Evolutionary conservation across 306 rosid genomes (phyloP), one percentile per base, ranked within the genome.

Genomic region (Begonia masoniana): DNA sequence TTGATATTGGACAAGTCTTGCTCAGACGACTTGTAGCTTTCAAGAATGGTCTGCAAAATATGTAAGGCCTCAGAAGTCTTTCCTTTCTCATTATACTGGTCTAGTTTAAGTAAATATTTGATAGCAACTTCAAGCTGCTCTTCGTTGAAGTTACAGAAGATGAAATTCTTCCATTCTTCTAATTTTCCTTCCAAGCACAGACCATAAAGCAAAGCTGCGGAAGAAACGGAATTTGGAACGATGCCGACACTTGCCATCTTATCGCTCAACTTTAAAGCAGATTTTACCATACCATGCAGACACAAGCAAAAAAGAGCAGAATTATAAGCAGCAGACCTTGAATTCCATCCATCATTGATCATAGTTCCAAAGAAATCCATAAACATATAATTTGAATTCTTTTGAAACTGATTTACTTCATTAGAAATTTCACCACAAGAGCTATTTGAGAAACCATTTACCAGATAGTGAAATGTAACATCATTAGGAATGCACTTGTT

Each of bases 231-330:
- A 61, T 77, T 77, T 56, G 69, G 45, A 58, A 16, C 61, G 50
- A 81, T 54, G 15, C 85, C 92, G 62, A 60, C 79, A 51, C 57
- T 52, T 51, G 56, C 60, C 79, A 77, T 79, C 80, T 73, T 81
- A 57, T 65, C 68, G 52, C 46, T 76, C 70, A 88, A 77, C 60
- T 62, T 61, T 15, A 69, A 66, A 49, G 88, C 94, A 52, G 71
- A 65, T 63, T 75, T 84, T 67, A 77, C 78, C 96, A 74, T 78
- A 67, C 80, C 78, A 63, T 75, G 65, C 54, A 59, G 74, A 63
- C 94, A 73, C 61, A 87, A 88, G 69, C 88, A 77, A 54, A 79
- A 62, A 56, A 81, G 62, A 68, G 81, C 63, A 71, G 91, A 81
- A 73, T 79, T 79, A 74, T 73, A 79, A 50, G 82, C 78, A 9